Base-by-base conservation (phyloP, 768 basidiomycete species). In the Suillus cothurnatus region DNA sequence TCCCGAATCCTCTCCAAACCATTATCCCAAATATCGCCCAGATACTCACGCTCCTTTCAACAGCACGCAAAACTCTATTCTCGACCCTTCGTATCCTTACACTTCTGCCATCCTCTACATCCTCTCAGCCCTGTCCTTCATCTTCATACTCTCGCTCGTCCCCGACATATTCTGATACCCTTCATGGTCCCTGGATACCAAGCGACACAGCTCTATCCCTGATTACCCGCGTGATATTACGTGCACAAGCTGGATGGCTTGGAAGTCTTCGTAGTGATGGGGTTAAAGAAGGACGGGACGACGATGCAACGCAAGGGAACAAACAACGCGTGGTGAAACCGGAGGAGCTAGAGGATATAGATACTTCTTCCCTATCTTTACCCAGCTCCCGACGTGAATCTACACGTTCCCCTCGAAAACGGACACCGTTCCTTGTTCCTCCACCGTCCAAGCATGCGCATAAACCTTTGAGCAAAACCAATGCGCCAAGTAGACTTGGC, bases 231-330 rank as follows among this genome's bases (percentile, higher is more conserved):
- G 57, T 59, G 5, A 19, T 59, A 2, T 59, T 59, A 41, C 26
- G 26, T 59, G 57, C 57, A 41, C 57, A 59, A 41, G 57, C 57
- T 59, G 57, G 57, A 26, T 59, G 57, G 57, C 5, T 59, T 28
- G 26, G 23, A 9, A 28, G 19, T 58, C 57, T 58, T 28, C 1
- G 38, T 0, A 17, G 26, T 39, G 57, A 39, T 41, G 11, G 11
- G 19, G 26, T 39, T 0, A 39, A 39, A 9, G 26, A 26, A 9
- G 38, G 21, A 59, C 5, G 19, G 9, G 57, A 39, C 17, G 36
- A 41, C 9, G 38, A 28, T 19, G 19, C 19, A 2, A 28, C 19
- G 6, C 34, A 26, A 17, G 38, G 11, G 6, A 28, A 28, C 9
- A 11, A 39, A 39, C 38, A 41, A 12, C 38, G 41, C 21, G 26